phyloP scores from a whole-genome alignment of 2,329 filamentous ascomycete genomes.

The Fusarium neocosmosporiellum region DNA sequence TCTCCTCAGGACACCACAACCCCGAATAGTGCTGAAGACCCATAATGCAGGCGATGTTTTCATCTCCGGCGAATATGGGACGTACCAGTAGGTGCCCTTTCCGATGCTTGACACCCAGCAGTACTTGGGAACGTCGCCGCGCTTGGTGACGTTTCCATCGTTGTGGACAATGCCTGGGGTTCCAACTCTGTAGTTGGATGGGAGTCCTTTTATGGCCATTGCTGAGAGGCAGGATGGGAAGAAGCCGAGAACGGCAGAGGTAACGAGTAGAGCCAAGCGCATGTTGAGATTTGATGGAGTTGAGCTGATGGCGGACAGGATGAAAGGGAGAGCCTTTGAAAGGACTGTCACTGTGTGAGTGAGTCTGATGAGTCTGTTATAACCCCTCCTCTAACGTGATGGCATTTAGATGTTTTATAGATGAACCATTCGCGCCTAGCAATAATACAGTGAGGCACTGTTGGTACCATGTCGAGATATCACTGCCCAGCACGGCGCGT shows the following conservation, averaged over 20 bases:
- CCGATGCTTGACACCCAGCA: not conserved
- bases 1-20: not conserved
- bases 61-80: not conserved
- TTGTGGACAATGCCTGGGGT: not conserved
- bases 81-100: not conserved
- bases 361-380: not conserved
- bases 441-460: not conserved
- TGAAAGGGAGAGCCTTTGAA: not conserved
- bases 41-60: constrained; percentile 1
- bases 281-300: not conserved
- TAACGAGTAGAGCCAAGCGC: not conserved
- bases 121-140: not conserved
- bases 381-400: not conserved
- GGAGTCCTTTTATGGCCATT: not conserved
- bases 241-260: not conserved
- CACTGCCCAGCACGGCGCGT: not conserved
- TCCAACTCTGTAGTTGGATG: not conserved
- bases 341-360: not conserved
- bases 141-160: constrained; percentile 2
- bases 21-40: not conserved
- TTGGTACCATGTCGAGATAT: not conserved
- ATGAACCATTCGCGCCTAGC: too few species aligned
- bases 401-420: not conserved
- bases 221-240: not conserved
- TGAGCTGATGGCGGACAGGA: not conserved